A percentile compares a stretch with the other conserved stretches of the same genome.
Conservation (phyloP, 1,284 basidiomycete species). For the Ganoderma lucidum region DNA sequence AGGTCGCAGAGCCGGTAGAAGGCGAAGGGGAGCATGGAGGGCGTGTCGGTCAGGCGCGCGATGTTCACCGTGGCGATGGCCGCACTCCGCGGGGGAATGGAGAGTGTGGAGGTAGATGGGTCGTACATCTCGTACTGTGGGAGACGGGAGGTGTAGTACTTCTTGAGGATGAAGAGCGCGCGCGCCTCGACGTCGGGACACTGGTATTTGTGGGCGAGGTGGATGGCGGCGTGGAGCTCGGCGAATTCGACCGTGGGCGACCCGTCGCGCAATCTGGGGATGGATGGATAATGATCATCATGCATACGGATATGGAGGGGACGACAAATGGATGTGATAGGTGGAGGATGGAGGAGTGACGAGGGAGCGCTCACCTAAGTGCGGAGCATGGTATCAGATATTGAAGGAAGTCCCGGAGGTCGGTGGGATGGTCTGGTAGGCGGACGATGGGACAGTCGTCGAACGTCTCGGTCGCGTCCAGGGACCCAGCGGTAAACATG, state of each 20-base stretch:
- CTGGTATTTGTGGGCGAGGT: not conserved
- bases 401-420: not conserved
- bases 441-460: not conserved
- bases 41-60: not conserved
- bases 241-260: not conserved
- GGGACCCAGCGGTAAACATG: not conserved
- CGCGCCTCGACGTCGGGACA: not conserved
- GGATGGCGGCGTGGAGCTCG: not conserved
- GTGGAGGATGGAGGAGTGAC: not conserved
- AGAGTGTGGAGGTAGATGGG: not conserved
- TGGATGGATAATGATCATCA: no score
- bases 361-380: not conserved
- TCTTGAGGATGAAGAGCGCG: not conserved
- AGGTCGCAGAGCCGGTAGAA: not conserved
- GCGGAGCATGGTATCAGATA: not conserved
- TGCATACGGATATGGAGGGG: not conserved
- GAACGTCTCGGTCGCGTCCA: not conserved
- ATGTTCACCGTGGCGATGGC: not conserved
- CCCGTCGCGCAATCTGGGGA: not conserved
- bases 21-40: slow-evolving; percentile 5
- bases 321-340: not conserved
- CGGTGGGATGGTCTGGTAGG: not conserved
- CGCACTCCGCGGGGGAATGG: not conserved
- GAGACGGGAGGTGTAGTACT: not conserved
- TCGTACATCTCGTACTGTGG: not conserved